A percentile compares a stretch with the other conserved stretches of the same genome.
These are phyloP conservation scores for Dimargaris cristalligena DNA, from an alignment of 192 early-diverging fungal genomes.

Conservation along the genomic window DNA sequence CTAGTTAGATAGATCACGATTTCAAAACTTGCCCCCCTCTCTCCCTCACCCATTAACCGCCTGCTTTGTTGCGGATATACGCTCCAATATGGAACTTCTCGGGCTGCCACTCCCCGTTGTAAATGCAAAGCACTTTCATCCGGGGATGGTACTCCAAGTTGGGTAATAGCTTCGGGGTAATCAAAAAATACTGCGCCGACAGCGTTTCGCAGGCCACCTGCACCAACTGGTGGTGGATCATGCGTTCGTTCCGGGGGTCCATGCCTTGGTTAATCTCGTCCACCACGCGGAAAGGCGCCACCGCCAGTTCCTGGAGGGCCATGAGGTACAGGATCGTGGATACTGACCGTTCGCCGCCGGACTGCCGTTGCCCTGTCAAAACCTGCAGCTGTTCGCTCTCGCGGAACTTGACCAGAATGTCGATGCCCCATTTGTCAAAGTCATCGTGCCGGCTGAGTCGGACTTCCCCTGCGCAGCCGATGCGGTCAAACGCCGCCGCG, in stretches of 20 bases:
- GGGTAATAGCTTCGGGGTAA: constrained; percentile 96
- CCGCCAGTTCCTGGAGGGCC: constrained; percentile 74
- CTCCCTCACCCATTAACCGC: too few species aligned
- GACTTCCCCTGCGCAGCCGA: constrained; percentile 51
- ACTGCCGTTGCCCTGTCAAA: constrained; percentile 79
- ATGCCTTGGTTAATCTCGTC: constrained; percentile 99
- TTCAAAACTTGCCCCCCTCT: too few species aligned
- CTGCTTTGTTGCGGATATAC: constrained; percentile 16
- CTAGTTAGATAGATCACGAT: too few species aligned
- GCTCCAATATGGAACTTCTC: constrained; percentile 23
- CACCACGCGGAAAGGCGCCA: constrained; percentile 89
- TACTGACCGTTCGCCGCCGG: constrained; percentile 92
- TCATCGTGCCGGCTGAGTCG: constrained; percentile 49
- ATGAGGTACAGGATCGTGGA: constrained; percentile 93
- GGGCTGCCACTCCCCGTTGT: constrained; percentile 84
- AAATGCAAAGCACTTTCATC: constrained; percentile 86
- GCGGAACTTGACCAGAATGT: constrained; percentile 90
- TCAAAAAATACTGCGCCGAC: constrained; percentile 67
- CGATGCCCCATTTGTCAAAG: constrained; percentile 84
- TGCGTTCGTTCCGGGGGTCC: constrained; percentile 91
- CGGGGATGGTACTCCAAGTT: constrained; percentile 79
- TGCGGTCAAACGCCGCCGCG: constrained; percentile 49
- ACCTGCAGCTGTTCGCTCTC: constrained; percentile 64
- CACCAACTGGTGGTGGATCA: constrained; percentile 87
- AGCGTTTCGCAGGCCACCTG: constrained; percentile 45